Evolutionary conservation across 169 alveolate genomes (phyloP), one percentile per base, ranked within the genome.

Genomic region (Plasmodium yoelii): DNA sequence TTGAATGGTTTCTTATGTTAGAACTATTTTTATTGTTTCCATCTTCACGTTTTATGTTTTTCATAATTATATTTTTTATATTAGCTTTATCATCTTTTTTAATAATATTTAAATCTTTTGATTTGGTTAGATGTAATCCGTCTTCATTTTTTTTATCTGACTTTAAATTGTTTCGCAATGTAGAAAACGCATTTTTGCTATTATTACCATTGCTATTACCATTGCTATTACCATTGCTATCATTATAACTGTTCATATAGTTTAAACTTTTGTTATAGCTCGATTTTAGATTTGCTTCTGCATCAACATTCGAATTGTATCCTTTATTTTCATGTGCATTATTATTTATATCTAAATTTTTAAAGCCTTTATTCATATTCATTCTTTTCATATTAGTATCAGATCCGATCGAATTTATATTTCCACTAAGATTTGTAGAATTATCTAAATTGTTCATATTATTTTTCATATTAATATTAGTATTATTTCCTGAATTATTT

Each of bases 21-120:
- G 22, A 15, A 19, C 5, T 53, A 49, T n/a, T 70, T 9, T 10
- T 47, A 34, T 34, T 34, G 7, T 34, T 1, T 9, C 67, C 82
- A 60, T 75, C 88, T 51, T 75, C 88, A 18, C 88, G 22, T 47
- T 75, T 75, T 3, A 75, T 22, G 13, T 75, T 75, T 67, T 75
- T 75, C 71, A 75, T 75, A n/a, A 75, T 75, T 8, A 75, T 75
- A 75, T 75, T 75, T 9, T 75, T 75, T 15, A 75, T 75, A 49
- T 75, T n/a, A 12, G 67, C 67, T 68, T 75, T 75, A 18, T 75
- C 88, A 55, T 56, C 72, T 15, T 75, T 75, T 42, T 75, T 75
- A 22, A 75, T 22, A 28, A 75, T 49, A 19, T 63, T 75, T 10
- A 46, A 55, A 46, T 75, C 88, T 42, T 75, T 75, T 24, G 51